Conservation (phyloP, 2,329 filamentous ascomycete genomes). For the Coniella lustricola region DNA sequence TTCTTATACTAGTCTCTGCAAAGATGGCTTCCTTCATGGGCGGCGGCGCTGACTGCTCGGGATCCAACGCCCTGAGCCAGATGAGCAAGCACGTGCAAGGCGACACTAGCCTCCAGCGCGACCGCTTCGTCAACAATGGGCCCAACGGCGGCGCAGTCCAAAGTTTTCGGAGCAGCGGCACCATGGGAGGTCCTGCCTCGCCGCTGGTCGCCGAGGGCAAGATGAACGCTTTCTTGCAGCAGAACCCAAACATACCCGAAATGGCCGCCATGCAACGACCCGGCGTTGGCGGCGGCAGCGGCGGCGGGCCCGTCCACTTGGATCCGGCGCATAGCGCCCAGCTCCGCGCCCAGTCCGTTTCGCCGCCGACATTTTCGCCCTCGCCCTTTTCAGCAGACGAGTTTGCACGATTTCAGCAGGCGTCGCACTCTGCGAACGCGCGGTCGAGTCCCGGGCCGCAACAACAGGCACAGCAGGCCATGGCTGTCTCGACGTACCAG, state of each 20-base stretch:
- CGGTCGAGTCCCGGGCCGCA: slow-evolving; percentile 54
- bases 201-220: slow-evolving; percentile 28
- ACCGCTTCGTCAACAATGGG: slow-evolving; percentile 72
- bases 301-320: slow-evolving; percentile 35
- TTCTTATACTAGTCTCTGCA: too few species aligned
- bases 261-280: slow-evolving; percentile 28
- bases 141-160: slow-evolving; percentile 39
- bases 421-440: slow-evolving; percentile 47
- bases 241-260: slow-evolving; percentile 54
- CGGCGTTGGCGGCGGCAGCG: slow-evolving; percentile 22
- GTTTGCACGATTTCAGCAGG: slow-evolving; percentile 79
- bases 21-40: slow-evolving; percentile 84
- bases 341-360: slow-evolving; percentile 46
- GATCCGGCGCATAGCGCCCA: slow-evolving; percentile 38
- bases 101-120: slow-evolving; percentile 90
- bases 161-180: slow-evolving; percentile 10
- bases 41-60: slow-evolving; percentile 85
- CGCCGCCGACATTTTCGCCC: slow-evolving; percentile 51
- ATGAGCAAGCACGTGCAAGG: slow-evolving; percentile 96
- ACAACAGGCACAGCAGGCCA: slow-evolving; percentile 32
- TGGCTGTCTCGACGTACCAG: slow-evolving; percentile 37
- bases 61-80: slow-evolving; percentile 92
- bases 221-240: slow-evolving; percentile 90
- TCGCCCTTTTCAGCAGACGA: slow-evolving; percentile 70
- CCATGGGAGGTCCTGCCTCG: slow-evolving; percentile 5